Base-by-base conservation (phyloP, 164 flowering plant genomes). In the Nelumbo lutea region DNA sequence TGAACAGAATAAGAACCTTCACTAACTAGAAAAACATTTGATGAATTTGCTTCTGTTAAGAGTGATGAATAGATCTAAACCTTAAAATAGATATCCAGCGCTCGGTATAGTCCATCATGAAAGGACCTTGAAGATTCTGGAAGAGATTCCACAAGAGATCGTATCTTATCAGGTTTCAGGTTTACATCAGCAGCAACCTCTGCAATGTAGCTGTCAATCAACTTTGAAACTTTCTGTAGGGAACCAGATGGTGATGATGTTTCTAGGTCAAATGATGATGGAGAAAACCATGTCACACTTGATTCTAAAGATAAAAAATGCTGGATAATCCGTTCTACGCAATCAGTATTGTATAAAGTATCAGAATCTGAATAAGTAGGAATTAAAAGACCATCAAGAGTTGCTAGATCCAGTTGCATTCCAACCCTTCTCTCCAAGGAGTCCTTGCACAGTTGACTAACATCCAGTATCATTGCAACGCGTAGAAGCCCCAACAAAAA, bases 121-220 rank as follows among this genome's bases (percentile, higher is more conserved):
- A 90, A 87, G 69, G 85, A 66, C 80, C 98, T 87, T 41, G 96
- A 88, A 71, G 82, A 83, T 58, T 88, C 94, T 42, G 98, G 97
- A 67, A 95, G 83, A 44, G 88, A 89, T 70, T 79, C 92, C 2
- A 89, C 92, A 78, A 95, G 90, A 48, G 88, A 76, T 3, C 83
- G 83, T 55, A 95, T 50, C 77, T 88, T 92, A 59, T 72, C 83
- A 45, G 90, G 90, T 76, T 92, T 95, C 82, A 95, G 73, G 77
- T 90, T 92, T 66, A 85, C 88, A 80, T 95, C 98, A 67, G 96
- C 85, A 65, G 97, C 97, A 70, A 95, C 85, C 82, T 95, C 98
- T 1, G 97, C 97, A 44, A 92, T 78, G 67, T 92, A 95, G 70
- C 72, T 74, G 65, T 95, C 98, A 4, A 95, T 70, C 79, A 95